These are phyloP conservation scores for Xylaria sp. DNA, from an alignment of 2,329 filamentous ascomycete genomes.

Conservation along the genomic window DNA sequence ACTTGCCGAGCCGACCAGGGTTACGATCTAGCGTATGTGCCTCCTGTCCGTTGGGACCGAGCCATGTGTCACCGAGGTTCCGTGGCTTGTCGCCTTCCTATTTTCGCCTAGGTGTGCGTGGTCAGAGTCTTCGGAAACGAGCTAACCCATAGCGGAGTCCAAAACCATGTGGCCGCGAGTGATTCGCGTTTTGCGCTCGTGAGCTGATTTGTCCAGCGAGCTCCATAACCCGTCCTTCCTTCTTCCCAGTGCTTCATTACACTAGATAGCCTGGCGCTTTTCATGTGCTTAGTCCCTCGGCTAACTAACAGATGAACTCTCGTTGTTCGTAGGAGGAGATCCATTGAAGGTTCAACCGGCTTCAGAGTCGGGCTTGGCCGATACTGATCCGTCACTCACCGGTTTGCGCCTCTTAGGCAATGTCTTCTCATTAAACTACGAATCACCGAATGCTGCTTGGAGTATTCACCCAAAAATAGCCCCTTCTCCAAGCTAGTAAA, in stretches of 20 bases:
- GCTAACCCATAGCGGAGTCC: conserved; percentile 30
- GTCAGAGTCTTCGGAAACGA: conserved; percentile 21
- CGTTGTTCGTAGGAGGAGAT: neutral
- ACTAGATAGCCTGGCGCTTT: neutral
- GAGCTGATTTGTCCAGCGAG: conserved; percentile 31
- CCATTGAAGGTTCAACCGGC: neutral
- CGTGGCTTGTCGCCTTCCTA: conserved; percentile 25
- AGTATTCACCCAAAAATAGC: conserved; percentile 10
- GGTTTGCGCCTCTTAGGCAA: conserved; percentile 12
- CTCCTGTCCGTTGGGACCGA: conserved; percentile 30
- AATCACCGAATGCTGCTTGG: conserved; percentile 20
- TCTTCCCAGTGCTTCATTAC: neutral
- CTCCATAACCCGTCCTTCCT: conserved; percentile 19
- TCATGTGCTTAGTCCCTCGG: neutral
- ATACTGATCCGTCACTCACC: conserved; percentile 8
- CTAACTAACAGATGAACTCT: conserved; percentile 8
- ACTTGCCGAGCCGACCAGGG: neutral
- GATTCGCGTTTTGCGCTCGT: conserved; percentile 38
- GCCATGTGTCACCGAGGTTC: conserved; percentile 37
- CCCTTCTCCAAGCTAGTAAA: neutral
- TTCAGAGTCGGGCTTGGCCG: conserved; percentile 6
- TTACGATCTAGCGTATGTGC: conserved; percentile 14
- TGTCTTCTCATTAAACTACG: neutral
- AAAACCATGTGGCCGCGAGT: conserved; percentile 32
- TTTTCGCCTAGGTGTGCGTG: conserved; percentile 25